A percentile compares a stretch with the other conserved stretches of the same genome.
These are phyloP conservation scores for Neonectria neomacrospora DNA, from an alignment of 2,329 filamentous ascomycete genomes.

Conservation along the genomic window DNA sequence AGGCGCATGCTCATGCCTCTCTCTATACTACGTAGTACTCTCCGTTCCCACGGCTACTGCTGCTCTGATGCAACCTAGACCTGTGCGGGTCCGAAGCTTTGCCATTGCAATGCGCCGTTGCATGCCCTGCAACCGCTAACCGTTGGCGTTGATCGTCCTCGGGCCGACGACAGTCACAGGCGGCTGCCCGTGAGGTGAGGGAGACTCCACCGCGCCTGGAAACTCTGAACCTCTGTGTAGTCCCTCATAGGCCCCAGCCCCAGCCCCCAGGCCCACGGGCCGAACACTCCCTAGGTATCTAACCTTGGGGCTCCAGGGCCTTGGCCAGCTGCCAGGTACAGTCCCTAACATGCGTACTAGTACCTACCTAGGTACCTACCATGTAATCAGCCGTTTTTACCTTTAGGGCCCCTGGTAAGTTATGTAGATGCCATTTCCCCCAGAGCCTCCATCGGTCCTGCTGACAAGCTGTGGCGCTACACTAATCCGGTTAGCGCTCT, in stretches of 20 bases:
- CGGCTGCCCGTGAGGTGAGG: neutral
- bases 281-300: constrained; percentile 1
- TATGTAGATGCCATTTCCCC: neutral
- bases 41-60: constrained; percentile 1
- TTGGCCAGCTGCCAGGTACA: neutral
- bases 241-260: neutral
- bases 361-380: too few relatives aligned
- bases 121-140: neutral
- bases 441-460: neutral
- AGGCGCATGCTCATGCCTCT: constrained; percentile 10
- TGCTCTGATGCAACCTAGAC: neutral
- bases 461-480: too few relatives aligned
- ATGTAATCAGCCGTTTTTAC: neutral
- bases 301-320: neutral
- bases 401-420: neutral
- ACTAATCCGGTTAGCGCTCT: too few relatives aligned
- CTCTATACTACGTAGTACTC: too few relatives aligned
- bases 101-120: neutral
- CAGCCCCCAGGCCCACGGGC: neutral
- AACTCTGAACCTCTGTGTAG: too few relatives aligned
- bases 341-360: too few relatives aligned
- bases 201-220: neutral
- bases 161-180: neutral
- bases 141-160: neutral
- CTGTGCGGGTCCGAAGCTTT: too few relatives aligned